Evolutionary conservation across 78 protist genomes (phyloP), one percentile per base, ranked within the genome.

Genomic region (Pigoraptor vietnamica): DNA sequence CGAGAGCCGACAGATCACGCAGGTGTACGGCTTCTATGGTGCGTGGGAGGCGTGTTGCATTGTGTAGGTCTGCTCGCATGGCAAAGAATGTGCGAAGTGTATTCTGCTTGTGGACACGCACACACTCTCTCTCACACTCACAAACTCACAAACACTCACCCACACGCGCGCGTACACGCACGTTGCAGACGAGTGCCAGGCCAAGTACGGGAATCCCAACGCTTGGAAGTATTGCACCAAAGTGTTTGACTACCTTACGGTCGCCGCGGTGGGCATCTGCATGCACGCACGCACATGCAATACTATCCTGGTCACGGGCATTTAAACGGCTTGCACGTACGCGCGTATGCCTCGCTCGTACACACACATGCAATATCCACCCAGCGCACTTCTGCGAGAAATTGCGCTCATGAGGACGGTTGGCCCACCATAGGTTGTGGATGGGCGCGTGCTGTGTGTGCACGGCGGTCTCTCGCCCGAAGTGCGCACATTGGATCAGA

Each of bases 401-500:
- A 48, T 99, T 29, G 88, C 98, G 32, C 96, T 99, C 32, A 92
- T n/a, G n/a, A n/a, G n/a, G n/a, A n/a, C n/a, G n/a, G n/a, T n/a
- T n/a, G 97, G 14, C 99, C n/a, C n/a, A n/a, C n/a, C n/a, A n/a
- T n/a, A 99, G 0, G 35, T 99, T 0, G 95, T 99, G 10, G 99
- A 97, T 35, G 97, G 97, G 81, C 40, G 90, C 90, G 96, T 98
- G 40, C 95, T 98, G 39, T 96, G 99, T 81, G 99, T 99, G 19
- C 99, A 99, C 94, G 99, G 99, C 40, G 99, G 99, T 9, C 97
- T 99, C 37, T 97, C 99, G 0, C 99, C 99, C 37, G 81, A 96
- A 10, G 91, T 98, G 91, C 93, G 91, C 92, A 95, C 98, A 0
- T 91, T 99, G 34, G 88, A 99, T 89, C 97, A 96, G 90, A 98